phyloP scores from a whole-genome alignment of 345 rosid genomes.

The Eucalyptus tenuipes region DNA sequence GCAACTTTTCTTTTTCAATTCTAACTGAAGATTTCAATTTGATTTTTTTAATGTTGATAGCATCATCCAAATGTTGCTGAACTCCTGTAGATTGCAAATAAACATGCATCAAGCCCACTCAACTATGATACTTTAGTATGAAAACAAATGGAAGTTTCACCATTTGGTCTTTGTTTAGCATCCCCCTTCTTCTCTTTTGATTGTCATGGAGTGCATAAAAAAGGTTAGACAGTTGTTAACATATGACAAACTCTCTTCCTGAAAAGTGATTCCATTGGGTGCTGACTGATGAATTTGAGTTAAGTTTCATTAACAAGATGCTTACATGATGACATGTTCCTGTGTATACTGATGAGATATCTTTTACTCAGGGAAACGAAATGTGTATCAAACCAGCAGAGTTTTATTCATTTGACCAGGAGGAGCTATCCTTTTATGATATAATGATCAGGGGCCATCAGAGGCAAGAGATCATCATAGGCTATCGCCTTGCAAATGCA shows the following conservation, averaged over 20 bases:
- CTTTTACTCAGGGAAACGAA: conserved; percentile 58
- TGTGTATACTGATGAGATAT: neutral
- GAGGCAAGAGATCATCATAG: conserved; percentile 60
- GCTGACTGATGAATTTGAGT: neutral
- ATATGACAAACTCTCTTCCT: neutral
- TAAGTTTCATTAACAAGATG: neutral
- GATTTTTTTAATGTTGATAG: neutral
- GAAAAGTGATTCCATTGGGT: neutral
- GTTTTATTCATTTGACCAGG: conserved; percentile 73
- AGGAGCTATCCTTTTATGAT: conserved; percentile 61
- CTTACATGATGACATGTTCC: neutral
- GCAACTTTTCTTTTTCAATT: neutral
- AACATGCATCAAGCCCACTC: neutral
- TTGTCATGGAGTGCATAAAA: neutral
- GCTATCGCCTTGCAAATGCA: conserved; percentile 55
- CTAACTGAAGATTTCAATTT: neutral
- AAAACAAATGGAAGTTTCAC: neutral
- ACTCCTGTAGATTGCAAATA: neutral
- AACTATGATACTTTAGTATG: neutral
- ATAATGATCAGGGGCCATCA: conserved; percentile 72
- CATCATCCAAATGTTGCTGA: neutral
- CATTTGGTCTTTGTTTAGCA: neutral
- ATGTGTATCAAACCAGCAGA: conserved; percentile 90
- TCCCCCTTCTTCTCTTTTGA: neutral
- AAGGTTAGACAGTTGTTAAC: neutral